Conservation (phyloP, 2,329 filamentous ascomycete species). For the Tolypocladium endophyticum region DNA sequence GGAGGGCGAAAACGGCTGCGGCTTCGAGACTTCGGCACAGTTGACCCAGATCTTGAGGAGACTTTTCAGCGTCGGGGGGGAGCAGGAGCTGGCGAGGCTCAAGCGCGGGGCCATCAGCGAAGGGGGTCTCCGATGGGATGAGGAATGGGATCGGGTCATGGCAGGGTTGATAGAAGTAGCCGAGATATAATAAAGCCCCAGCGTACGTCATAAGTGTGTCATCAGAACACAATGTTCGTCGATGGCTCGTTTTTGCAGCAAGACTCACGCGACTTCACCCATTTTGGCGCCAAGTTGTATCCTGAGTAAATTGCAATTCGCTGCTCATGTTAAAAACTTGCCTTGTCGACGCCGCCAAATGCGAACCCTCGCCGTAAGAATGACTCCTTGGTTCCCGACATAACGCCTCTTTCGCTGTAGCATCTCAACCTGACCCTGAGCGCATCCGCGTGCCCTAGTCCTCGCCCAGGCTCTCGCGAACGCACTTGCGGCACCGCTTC, state of each 20-base stretch:
- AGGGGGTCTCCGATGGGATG: constrained; percentile 72
- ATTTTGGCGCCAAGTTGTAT: not conserved
- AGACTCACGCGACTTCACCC: not conserved
- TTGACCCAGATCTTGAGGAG: constrained; percentile 52
- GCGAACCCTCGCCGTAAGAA: not conserved
- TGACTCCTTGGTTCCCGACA: not conserved
- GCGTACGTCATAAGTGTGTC: not conserved
- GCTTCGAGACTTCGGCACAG: constrained; percentile 64
- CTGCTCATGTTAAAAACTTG: constrained; percentile 1
- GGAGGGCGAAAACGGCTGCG: constrained; percentile 75
- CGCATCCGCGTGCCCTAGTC: constrained; percentile 28
- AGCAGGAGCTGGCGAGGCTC: constrained; percentile 46
- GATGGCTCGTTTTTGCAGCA: not conserved
- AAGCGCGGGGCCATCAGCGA: constrained; percentile 64
- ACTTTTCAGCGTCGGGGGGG: constrained; percentile 46
- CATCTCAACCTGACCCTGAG: not conserved
- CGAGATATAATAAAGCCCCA: constrained; percentile 2
- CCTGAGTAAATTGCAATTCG: not conserved
- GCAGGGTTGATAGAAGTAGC: constrained; percentile 54
- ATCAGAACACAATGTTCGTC: not conserved
- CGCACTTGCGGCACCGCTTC: constrained; percentile 65
- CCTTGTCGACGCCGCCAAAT: not conserved
- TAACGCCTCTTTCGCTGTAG: not conserved
- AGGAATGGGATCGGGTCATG: constrained; percentile 82
- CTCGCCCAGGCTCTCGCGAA: constrained; percentile 71